These are phyloP conservation scores for Holtermanniella nyarrowii DNA, from an alignment of 768 basidiomycete genomes.

Conservation along the genomic window DNA sequence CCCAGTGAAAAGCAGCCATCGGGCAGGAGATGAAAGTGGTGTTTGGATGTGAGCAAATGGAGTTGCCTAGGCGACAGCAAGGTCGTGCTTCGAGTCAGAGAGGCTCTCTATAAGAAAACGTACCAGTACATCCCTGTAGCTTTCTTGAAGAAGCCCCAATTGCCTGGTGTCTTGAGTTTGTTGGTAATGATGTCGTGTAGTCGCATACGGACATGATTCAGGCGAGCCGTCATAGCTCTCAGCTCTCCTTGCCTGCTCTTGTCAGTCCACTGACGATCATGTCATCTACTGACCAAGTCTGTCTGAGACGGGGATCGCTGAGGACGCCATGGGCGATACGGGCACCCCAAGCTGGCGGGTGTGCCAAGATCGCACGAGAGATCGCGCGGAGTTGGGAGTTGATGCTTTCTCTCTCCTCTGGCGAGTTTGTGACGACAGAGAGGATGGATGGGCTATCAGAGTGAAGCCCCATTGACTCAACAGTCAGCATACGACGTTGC, in stretches of 20 bases:
- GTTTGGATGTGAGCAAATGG: slow-evolving; percentile 20
- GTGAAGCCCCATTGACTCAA: slow-evolving; percentile 40
- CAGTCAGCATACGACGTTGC: slow-evolving; percentile 4
- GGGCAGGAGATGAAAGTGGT: slow-evolving; percentile 34
- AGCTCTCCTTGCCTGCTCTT: slow-evolving; percentile 61
- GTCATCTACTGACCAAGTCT: slow-evolving; percentile 59
- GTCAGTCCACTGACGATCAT: neutral
- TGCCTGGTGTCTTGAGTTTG: slow-evolving; percentile 77
- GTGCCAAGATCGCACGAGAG: slow-evolving; percentile 31
- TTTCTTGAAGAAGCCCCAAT: slow-evolving; percentile 88
- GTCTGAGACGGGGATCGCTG: slow-evolving; percentile 59
- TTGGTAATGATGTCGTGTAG: slow-evolving; percentile 67
- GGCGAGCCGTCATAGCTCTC: slow-evolving; percentile 88
- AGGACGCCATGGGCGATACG: slow-evolving; percentile 50
- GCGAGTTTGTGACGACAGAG: slow-evolving; percentile 28
- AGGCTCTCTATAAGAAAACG: no score
- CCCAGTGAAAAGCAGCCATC: slow-evolving; percentile 38
- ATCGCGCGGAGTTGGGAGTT: slow-evolving; percentile 36
- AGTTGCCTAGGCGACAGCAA: slow-evolving; percentile 23
- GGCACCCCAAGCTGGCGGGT: slow-evolving; percentile 39
- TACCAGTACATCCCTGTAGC: slow-evolving; percentile 99
- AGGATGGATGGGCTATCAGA: slow-evolving; percentile 38
- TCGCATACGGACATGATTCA: slow-evolving; percentile 82
- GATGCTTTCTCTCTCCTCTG: slow-evolving; percentile 29
- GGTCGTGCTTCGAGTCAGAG: slow-evolving; percentile 26